Base-by-base conservation (phyloP, 257 asterid genomes). In the Sherardia arvensis region DNA sequence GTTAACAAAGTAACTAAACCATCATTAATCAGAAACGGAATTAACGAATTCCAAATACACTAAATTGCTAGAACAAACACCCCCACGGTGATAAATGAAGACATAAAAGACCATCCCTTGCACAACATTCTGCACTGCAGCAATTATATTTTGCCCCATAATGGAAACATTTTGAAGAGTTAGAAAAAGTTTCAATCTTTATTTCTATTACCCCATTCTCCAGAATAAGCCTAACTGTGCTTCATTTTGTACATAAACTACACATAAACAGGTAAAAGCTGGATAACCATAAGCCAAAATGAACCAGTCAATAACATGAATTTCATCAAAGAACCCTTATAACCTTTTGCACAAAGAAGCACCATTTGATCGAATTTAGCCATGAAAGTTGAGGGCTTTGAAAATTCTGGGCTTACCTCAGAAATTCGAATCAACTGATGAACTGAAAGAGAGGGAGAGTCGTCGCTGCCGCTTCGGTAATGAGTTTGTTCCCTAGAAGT, bases 341-440 rank as follows among this genome's bases (percentile, higher is more conserved):
- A 34, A 34, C 7, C 47, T 10, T 38, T 10, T 38, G 47, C 22
- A 47, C 14, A 67, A 67, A 57, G 12, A 7, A 15, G 15, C 12
- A 0, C 4, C 3, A 11, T 23, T 32, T 18, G 0, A 12, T 32
- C 5, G 38, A 14, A 25, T 18, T 20, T 10, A 9, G 12, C 28
- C 29, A 38, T 25, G 36, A 5, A 27, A 27, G n/a, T 62, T 4
- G 11, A 8, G 4, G 9, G 38, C 5, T 17, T 27, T 9, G 17
- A 0, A 8, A 4, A 3, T 47, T 66, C 59, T 30, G 47, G 26
- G 59, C 8, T 65, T 65, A 66, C 70, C 70, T 54, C 70, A 8
- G 70, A 62, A 61, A 64, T 64, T 48, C 23, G 63, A 59, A 18
- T 59, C 62, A 8, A 30, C 26, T 22, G 47, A 18, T 59, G 47